Evolutionary conservation across 2,329 filamentous ascomycete genomes (phyloP).

Genomic region (Magnaporthiopsis rhizophila): DNA sequence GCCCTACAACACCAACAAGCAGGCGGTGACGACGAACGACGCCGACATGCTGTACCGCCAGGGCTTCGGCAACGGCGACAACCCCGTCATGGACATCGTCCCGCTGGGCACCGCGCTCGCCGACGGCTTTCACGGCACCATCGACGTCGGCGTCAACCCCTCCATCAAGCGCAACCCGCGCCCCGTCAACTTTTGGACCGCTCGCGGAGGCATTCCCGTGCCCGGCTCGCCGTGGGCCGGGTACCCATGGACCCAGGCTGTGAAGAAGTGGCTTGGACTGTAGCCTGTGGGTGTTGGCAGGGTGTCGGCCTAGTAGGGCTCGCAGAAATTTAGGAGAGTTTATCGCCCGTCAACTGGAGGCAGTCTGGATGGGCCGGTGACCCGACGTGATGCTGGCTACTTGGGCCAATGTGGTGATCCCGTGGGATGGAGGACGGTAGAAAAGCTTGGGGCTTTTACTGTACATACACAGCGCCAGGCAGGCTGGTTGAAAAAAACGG

Average conservation of each 20-base stretch:
- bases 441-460: too few species aligned
- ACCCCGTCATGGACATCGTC: conserved; percentile 43
- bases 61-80: conserved; percentile 22
- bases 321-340: too few species aligned
- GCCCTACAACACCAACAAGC: conserved; percentile 29
- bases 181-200: conserved; percentile 6
- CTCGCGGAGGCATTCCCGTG: not conserved
- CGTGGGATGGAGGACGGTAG: too few species aligned
- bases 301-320: too few species aligned
- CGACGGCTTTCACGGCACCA: conserved; percentile 36
- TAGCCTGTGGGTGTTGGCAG: not conserved
- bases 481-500: too few species aligned
- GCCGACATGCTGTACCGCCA: conserved; percentile 21
- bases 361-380: too few species aligned
- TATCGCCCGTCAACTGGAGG: too few species aligned
- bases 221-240: conserved; percentile 5
- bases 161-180: not conserved
- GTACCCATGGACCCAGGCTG: conserved; percentile 3
- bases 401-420: too few species aligned
- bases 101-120: conserved; percentile 10
- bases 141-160: conserved; percentile 15
- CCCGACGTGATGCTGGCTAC: too few species aligned
- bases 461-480: too few species aligned
- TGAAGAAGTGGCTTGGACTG: conserved; percentile 1
- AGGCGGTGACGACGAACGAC: conserved; percentile 20